Percentiles rank a stretch among this genome's conserved stretches.
These are phyloP conservation scores for Starmerella powellii DNA, from an alignment of 805 yeast genomes.

Conservation along the genomic window DNA sequence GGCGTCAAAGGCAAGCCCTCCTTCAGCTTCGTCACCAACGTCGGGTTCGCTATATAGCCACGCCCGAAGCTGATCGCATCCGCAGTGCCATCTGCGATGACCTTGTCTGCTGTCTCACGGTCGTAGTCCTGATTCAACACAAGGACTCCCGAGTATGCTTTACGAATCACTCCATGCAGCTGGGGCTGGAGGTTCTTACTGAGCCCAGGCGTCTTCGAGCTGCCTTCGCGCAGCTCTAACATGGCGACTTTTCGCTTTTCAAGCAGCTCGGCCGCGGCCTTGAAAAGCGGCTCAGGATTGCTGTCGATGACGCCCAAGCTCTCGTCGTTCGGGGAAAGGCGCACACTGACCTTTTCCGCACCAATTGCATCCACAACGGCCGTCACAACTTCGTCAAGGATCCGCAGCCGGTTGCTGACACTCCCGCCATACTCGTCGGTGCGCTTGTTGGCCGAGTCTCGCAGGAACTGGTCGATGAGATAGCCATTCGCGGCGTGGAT, in stretches of 20 bases:
- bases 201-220: conserved; percentile 25
- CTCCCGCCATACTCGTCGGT: conserved; percentile 55
- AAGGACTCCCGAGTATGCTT: conserved; percentile 16
- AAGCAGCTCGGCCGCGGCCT: conserved; percentile 19
- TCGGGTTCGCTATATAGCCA: conserved; percentile 43
- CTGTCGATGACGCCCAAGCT: conserved; percentile 26
- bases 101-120: conserved; percentile 15
- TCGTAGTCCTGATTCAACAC: conserved; percentile 16
- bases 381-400: conserved; percentile 42
- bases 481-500: conserved; percentile 57
- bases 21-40: conserved; percentile 36
- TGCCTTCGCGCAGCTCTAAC: conserved; percentile 37
- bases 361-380: conserved; percentile 43
- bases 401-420: conserved; percentile 43
- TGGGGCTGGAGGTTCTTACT: conserved; percentile 1
- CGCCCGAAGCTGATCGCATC: conserved; percentile 36
- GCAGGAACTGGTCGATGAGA: conserved; percentile 38
- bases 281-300: conserved; percentile 27
- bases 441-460: conserved; percentile 37
- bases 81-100: conserved; percentile 13
- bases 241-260: conserved; percentile 35
- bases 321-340: conserved; percentile 28
- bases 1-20: conserved; percentile 30
- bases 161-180: conserved; percentile 10
- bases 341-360: conserved; percentile 36